phyloP scores from a whole-genome alignment of 176 grass and related monocot species.

The Saccharum officinarum region DNA sequence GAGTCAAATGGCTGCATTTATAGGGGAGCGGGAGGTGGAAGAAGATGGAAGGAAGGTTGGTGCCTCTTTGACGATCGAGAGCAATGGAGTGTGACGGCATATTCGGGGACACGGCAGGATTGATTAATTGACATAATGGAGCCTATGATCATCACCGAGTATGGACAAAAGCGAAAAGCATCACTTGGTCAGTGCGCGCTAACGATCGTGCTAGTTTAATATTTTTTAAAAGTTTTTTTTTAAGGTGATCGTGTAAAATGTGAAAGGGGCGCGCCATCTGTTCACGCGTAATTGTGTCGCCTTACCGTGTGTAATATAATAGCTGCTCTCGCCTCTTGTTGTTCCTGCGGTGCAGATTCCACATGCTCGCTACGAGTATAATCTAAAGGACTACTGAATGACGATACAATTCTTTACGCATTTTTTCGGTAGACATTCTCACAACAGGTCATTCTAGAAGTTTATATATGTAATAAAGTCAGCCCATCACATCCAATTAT shows the following conservation, averaged over 20 bases:
- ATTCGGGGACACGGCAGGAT: conserved; percentile 35
- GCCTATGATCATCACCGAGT: conserved; percentile 25
- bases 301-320: not conserved
- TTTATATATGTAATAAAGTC: no score
- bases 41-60: conserved; percentile 54
- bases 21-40: not conserved
- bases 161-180: conserved; percentile 45
- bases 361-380: not conserved
- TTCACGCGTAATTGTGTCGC: conserved; percentile 16
- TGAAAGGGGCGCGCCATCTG: conserved; percentile 37
- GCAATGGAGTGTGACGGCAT: conserved; percentile 40
- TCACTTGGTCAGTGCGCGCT: conserved; percentile 10
- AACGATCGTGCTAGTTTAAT: conserved; percentile 5
- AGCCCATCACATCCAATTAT: no score
- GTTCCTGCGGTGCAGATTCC: not conserved
- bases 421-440: not conserved
- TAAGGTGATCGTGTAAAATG: conserved; percentile 31
- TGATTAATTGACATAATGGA: conserved; percentile 40
- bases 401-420: not conserved
- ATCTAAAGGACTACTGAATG: not conserved
- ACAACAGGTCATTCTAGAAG: no score
- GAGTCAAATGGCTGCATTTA: conserved; percentile 44
- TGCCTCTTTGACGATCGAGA: conserved; percentile 30
- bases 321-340: not conserved
- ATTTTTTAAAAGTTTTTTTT: not conserved